Conservation (phyloP, 768 basidiomycete species). For the Lentinula lateritia region DNA sequence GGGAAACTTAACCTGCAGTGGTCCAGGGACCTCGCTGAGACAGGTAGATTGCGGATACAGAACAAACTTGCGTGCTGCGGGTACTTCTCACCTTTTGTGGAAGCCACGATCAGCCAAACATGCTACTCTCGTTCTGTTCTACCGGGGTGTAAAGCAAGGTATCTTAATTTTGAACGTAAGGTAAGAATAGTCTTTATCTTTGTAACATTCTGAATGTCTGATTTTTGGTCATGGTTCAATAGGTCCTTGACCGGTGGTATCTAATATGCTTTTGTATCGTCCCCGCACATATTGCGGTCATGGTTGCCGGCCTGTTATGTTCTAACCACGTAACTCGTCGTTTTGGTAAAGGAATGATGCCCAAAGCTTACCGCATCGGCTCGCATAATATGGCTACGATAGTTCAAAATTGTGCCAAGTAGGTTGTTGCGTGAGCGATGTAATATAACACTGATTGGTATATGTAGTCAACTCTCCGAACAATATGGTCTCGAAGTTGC, state of each 20-base stretch:
- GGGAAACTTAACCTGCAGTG: constrained; percentile 78
- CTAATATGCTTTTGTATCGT: constrained; percentile 59
- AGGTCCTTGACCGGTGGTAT: constrained; percentile 53
- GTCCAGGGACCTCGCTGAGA: constrained; percentile 54
- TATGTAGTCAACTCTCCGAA: constrained; percentile 60
- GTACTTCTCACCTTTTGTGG: constrained; percentile 74
- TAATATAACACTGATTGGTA: neutral
- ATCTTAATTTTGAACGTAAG: constrained; percentile 49
- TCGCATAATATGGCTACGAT: constrained; percentile 73
- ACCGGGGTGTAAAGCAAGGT: constrained; percentile 69
- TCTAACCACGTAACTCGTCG: constrained; percentile 83
- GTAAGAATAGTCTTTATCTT: constrained; percentile 16
- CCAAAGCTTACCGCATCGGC: constrained; percentile 74
- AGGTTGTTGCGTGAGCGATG: constrained; percentile 15
- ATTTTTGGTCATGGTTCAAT: neutral
- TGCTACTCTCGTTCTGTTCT: constrained; percentile 70
- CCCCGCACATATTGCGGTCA: constrained; percentile 60
- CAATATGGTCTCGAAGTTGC: constrained; percentile 67
- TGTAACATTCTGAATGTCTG: neutral
- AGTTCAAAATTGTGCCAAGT: constrained; percentile 83
- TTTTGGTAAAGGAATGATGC: constrained; percentile 87
- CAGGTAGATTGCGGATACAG: constrained; percentile 64
- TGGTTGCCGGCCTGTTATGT: constrained; percentile 61
- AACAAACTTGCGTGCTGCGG: constrained; percentile 76
- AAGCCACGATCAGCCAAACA: constrained; percentile 68